These are phyloP conservation scores for Nicotiana undulata DNA, from an alignment of 257 asterid species.

Conservation along the genomic window DNA sequence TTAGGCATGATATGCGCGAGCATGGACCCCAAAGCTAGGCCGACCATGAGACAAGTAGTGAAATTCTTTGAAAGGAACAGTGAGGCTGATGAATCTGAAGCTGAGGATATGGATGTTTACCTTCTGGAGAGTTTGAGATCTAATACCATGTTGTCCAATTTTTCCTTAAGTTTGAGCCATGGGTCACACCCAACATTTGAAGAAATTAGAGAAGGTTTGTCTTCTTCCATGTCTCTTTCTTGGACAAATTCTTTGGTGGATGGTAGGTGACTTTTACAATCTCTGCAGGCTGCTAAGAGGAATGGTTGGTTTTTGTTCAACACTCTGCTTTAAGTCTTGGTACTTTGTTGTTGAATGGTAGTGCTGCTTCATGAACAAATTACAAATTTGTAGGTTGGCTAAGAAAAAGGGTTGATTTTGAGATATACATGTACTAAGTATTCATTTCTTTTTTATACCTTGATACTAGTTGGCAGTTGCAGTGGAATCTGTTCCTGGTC, in stretches of 20 bases:
- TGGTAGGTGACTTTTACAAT: constrained; percentile 42
- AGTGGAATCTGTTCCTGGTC: not conserved
- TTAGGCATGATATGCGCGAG: constrained; percentile 50
- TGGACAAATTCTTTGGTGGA: constrained; percentile 39
- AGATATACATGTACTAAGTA: not conserved
- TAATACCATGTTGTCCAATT: constrained; percentile 32
- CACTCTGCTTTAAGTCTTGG: not conserved
- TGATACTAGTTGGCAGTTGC: not conserved
- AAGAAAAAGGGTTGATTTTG: not conserved
- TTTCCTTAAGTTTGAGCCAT: constrained; percentile 21
- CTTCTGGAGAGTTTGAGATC: constrained; percentile 39
- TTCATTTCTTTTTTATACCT: not conserved
- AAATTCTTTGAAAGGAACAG: constrained; percentile 43
- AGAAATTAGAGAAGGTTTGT: constrained; percentile 36
- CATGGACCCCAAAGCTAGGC: constrained; percentile 43
- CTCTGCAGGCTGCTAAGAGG: not conserved
- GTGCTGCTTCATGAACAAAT: not conserved
- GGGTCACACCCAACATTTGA: constrained; percentile 61
- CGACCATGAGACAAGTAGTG: constrained; percentile 62
- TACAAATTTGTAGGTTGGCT: not conserved
- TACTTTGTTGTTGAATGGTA: not conserved
- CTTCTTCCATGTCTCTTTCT: constrained; percentile 43
- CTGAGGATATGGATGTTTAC: constrained; percentile 36
- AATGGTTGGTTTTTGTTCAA: not conserved
- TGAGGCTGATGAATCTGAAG: constrained; percentile 28